Base-by-base conservation (phyloP, 1,284 basidiomycete genomes). In the Marasmius sp. region DNA sequence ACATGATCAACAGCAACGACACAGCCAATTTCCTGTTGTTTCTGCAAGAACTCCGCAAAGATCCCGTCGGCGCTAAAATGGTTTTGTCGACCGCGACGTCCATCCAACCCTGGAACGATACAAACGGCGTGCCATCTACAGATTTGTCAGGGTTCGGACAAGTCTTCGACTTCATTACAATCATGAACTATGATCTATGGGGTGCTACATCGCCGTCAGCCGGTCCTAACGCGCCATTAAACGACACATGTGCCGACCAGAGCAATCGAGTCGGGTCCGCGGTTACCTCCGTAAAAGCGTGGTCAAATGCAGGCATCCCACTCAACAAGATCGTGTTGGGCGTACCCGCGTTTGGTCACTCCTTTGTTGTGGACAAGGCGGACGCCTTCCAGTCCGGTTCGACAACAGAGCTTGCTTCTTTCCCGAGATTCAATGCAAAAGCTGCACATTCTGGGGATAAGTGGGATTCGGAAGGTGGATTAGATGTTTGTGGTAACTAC, bases 41-140 rank as follows among this genome's bases (percentile, higher is more conserved):
- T 81, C 82, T 96, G 34, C 82, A 88, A 69, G 81, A 87, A 66
- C 82, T 96, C 38, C 86, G 93, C 50, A 70, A 76, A 7, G 79
- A 84, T n/a, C 75, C 88, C 0, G 79, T 81, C 6, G 81, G 84
- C 3, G 68, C 79, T 34, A 83, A 85, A 20, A 77, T 93, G 60
- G 84, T 90, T 61, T 81, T 96, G 66, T 89, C 92, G 12, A 87
- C 91, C 10, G 93, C 94, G 1, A 85, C 86, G 6, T 81, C 87
- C 59, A 79, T 90, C 61, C 79, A 71, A 51, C 91, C 94, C 1
- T 97, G 90, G 78, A 75, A 79, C 8, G 88, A 83, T 58, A 51
- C 81, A 0, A 75, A 82, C 57, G 88, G 89, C 7, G 71, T 66
- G 10, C 87, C 92, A 0, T 76, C 87, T 61, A 73, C 75, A 3